A percentile compares a stretch with the other conserved stretches of the same genome.
phyloP scores from a whole-genome alignment of 2,329 filamentous ascomycete species.

The Aspergillus costaricaensis region DNA sequence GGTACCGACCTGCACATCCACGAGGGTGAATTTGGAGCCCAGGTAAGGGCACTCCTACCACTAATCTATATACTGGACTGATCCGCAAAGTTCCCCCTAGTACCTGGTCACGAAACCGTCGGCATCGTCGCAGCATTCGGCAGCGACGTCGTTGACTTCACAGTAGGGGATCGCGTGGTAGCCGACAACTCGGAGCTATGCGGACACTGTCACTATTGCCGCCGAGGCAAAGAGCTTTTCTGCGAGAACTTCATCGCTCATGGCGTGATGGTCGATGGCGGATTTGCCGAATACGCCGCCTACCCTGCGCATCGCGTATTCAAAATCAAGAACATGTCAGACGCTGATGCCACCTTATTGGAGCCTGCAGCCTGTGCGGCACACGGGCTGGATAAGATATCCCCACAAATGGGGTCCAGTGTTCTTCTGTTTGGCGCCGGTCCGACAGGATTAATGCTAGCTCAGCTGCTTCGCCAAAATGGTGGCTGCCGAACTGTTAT shows the following conservation, averaged over 20 bases:
- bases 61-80: no score
- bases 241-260: conserved; percentile 72
- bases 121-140: conserved; percentile 63
- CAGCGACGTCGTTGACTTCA: conserved; percentile 60
- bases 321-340: background rate
- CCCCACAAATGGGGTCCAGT: conserved; percentile 63
- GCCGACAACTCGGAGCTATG: conserved; percentile 62
- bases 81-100: conserved; percentile 58
- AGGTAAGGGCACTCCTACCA: conserved; percentile 39
- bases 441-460: conserved; percentile 65
- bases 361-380: conserved; percentile 55
- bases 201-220: conserved; percentile 72
- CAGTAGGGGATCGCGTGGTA: conserved; percentile 64
- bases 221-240: conserved; percentile 65
- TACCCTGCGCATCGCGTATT: conserved; percentile 2
- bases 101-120: conserved; percentile 69
- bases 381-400: conserved; percentile 69
- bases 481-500: conserved; percentile 70
- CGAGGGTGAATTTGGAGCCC: conserved; percentile 66
- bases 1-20: conserved; percentile 58
- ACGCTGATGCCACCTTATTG: background rate
- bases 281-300: conserved; percentile 71
- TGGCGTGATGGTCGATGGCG: conserved; percentile 61
- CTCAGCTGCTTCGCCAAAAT: conserved; percentile 64
- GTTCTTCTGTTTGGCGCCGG: conserved; percentile 70